Percentiles rank a stretch among this genome's conserved stretches.
Evolutionary conservation across 306 rosid genomes (phyloP).

Genomic region (Arachis stenosperma): DNA sequence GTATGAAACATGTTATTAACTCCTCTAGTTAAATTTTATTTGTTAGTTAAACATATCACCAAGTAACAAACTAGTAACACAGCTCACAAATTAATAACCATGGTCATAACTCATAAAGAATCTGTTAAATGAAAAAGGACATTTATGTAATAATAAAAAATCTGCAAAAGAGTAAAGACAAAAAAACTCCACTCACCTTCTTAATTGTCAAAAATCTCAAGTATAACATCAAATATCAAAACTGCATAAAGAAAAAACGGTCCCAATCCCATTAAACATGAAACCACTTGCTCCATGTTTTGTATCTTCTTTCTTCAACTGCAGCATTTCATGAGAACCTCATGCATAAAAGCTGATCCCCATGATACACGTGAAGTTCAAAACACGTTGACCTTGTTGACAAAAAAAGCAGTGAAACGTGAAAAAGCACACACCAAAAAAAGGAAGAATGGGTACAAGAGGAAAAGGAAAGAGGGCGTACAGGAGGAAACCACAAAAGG

Average conservation of each 20-base stretch:
- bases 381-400: conserved; percentile 26
- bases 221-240: conserved; percentile 21
- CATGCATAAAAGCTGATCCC: background rate
- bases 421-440: background rate
- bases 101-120: background rate
- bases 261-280: too few species aligned
- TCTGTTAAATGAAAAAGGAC: background rate
- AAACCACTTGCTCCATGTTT: conserved; percentile 32
- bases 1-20: background rate
- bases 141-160: background rate
- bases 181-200: conserved; percentile 37
- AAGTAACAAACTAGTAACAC: too few species aligned
- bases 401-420: conserved; percentile 15
- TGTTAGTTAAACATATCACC: conserved; percentile 8
- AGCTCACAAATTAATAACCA: background rate
- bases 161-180: background rate
- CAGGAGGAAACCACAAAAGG: too few species aligned
- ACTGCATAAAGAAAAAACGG: conserved; percentile 17
- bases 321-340: conserved; percentile 1
- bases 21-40: background rate
- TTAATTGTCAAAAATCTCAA: conserved; percentile 33
- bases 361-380: background rate
- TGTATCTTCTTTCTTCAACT: conserved; percentile 6
- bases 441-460: background rate
- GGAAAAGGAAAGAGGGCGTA: too few species aligned